Percentiles rank a stretch among this genome's conserved stretches.
phyloP scores from a whole-genome alignment of 1,139 yeast species.

The Pichia sp. region DNA sequence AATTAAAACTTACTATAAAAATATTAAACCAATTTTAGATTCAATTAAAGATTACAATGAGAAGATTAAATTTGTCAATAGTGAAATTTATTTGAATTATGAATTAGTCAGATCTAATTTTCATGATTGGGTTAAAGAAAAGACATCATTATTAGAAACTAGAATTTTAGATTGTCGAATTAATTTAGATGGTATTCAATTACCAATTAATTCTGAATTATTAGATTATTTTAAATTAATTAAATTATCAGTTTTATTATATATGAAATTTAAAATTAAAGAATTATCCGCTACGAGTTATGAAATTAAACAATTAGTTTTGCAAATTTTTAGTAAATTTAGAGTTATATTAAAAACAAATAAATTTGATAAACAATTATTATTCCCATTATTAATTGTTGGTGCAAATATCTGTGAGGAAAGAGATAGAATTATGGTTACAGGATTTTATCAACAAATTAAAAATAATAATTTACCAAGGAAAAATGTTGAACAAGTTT shows the following conservation, averaged over 20 bases:
- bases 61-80: conserved; percentile 12
- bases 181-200: background rate
- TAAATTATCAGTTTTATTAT: conserved; percentile 19
- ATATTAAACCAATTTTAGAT: conserved; percentile 11
- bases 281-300: conserved; percentile 19
- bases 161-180: conserved; percentile 11
- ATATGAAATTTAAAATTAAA: conserved; percentile 19
- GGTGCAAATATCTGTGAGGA: conserved; percentile 24
- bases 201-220: background rate
- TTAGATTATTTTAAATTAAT: conserved; percentile 19
- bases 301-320: conserved; percentile 21
- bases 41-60: conserved; percentile 9
- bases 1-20: conserved; percentile 6
- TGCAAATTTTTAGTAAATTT: conserved; percentile 18
- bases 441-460: conserved; percentile 13
- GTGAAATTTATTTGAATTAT: conserved; percentile 15
- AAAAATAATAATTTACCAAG: conserved; percentile 8
- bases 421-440: conserved; percentile 20
- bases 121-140: conserved; percentile 22
- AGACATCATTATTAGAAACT: conserved; percentile 11
- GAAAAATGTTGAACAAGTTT: conserved; percentile 13
- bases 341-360: conserved; percentile 10
- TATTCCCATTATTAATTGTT: conserved; percentile 20
- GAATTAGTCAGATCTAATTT: conserved; percentile 17
- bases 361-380: conserved; percentile 13